Evolutionary conservation across 2,329 filamentous ascomycete species (phyloP), one percentile per base, ranked within the genome.

Genomic region (Peltaster fructicola): DNA sequence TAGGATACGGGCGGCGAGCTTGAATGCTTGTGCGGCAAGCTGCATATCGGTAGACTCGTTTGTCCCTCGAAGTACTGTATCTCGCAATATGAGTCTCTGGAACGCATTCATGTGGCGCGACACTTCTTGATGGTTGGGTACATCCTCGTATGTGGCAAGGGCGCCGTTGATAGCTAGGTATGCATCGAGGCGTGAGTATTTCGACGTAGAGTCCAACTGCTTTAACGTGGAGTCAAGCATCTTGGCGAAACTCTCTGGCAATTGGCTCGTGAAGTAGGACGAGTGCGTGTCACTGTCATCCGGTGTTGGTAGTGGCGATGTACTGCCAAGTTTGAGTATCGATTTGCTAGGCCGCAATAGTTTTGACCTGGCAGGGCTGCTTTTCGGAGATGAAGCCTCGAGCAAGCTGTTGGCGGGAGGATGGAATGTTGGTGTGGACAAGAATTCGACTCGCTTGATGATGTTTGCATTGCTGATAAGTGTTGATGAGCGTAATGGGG

Each of bases 161-260:
- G 74, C 72, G 16, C 71, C 65, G 15, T 75, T 68, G 21, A 98
- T 59, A 41, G 76, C 76, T 45, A 73, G 71, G 43, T 98, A 95
- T 23, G 84, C 80, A 53, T 98, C 88, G 15, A 88, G 52, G 37
- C 75, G 75, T 8, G 69, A 72, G 29, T 71, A 65, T 26, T 74
- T 63, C 37, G 82, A 76, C 15, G 69, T 59, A 12, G 77, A 72
- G 17, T 75, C 77, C 23, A 98, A 63, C 51, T 88, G 77, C 50
- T 79, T 73, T 17, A 81, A 65, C 4, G 81, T 70, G 1, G 80
- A 90, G 39, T 91, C 78, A 35, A 95, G 55, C 73, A 93, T 88
- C 39, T 70, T 70, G 35, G 66, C 64, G 29, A 92, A 71, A 18
- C 66, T 73, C 21, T 63, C 57, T 32, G 59, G 56, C 14, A 54